Evolutionary conservation across 176 grass and related monocot species (phyloP).

Genomic region (Raddia guianensis): DNA sequence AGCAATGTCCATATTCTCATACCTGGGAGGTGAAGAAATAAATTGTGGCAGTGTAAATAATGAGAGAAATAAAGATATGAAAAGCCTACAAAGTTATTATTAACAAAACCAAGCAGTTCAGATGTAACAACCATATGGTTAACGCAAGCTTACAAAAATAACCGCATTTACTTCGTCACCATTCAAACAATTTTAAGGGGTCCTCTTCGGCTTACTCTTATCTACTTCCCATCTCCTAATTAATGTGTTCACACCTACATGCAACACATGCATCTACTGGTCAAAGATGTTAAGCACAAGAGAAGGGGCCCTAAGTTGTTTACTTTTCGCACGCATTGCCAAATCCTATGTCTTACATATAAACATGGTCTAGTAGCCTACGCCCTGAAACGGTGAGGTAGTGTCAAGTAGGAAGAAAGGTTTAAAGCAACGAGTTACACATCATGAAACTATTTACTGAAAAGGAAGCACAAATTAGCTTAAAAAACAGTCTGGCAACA

Average conservation of each 20-base stretch:
- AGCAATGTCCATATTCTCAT: constrained; percentile 96
- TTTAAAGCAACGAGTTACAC: not conserved
- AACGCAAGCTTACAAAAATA: constrained; percentile 15
- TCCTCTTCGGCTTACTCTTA: no score
- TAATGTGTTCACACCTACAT: no score
- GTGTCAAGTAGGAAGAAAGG: not conserved
- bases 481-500: not conserved
- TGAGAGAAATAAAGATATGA: constrained; percentile 17
- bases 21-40: constrained; percentile 52
- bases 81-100: constrained; percentile 28
- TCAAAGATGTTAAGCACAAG: no score
- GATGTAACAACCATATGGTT: constrained; percentile 17
- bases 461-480: not conserved
- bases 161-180: not conserved
- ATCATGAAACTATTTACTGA: not conserved
- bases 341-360: constrained; percentile 2
- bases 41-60: constrained; percentile 7
- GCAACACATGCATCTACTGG: no score
- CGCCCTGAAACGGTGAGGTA: not conserved
- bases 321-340: not conserved
- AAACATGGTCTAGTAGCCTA: not conserved
- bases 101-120: constrained; percentile 19
- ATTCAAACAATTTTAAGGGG: no score
- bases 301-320: not conserved
- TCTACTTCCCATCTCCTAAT: no score